A percentile compares a stretch with the other conserved stretches of the same genome.
Evolutionary conservation across 2,329 filamentous ascomycete genomes (phyloP).

Genomic region (Penicillium sp.): DNA sequence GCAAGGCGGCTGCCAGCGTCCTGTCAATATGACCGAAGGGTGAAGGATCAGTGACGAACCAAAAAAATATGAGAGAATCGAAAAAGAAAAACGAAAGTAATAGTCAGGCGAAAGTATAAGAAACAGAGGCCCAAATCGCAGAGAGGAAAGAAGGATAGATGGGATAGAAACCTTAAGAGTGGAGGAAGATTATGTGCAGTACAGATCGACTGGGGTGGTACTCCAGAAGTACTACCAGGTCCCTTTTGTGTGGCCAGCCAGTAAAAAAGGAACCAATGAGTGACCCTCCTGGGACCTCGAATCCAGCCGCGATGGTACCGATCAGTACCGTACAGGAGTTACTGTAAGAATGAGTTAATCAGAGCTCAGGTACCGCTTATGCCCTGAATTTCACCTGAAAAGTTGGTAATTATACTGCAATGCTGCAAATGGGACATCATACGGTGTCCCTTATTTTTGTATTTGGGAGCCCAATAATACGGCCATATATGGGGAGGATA

Average conservation of each 20-base stretch:
- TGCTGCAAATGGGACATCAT: slow-evolving; percentile 7
- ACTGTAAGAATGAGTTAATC: slow-evolving; percentile 13
- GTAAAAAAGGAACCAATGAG: slow-evolving; percentile 14
- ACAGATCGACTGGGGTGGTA: slow-evolving; percentile 16
- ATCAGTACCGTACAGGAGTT: slow-evolving; percentile 8
- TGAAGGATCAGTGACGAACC: slow-evolving; percentile 1
- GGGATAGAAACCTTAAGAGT: slow-evolving; percentile 18
- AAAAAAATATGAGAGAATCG: background rate
- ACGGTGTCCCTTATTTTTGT: background rate
- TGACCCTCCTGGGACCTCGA: slow-evolving; percentile 5
- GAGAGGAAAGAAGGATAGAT: slow-evolving; percentile 13
- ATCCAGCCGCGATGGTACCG: slow-evolving; percentile 6
- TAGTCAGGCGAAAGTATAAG: background rate
- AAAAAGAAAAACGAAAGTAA: background rate
- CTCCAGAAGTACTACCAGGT: slow-evolving; percentile 14
- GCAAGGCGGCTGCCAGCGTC: slow-evolving; percentile 7
- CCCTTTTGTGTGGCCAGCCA: slow-evolving; percentile 7
- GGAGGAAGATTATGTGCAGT: slow-evolving; percentile 16
- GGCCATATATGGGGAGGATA: background rate
- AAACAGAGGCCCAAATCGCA: slow-evolving; percentile 4
- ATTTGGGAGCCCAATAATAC: slow-evolving; percentile 2
- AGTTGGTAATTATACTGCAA: slow-evolving; percentile 13
- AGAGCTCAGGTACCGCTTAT: slow-evolving; percentile 7
- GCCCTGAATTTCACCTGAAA: background rate
- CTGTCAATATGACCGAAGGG: slow-evolving; percentile 3